Conservation (phyloP, 306 rosid genomes). For the Pueraria montana region DNA sequence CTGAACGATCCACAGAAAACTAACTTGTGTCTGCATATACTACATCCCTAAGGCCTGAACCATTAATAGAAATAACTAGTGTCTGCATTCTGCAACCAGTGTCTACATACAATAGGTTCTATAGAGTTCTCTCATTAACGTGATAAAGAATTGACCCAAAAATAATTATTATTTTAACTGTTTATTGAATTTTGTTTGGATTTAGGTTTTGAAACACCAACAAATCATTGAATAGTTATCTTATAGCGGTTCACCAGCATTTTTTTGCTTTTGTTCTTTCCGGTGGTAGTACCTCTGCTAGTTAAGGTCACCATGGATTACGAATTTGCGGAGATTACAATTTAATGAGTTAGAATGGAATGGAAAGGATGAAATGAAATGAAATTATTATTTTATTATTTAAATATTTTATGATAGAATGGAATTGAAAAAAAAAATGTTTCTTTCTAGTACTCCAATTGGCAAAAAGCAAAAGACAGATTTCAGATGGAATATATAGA, state of each 20-base stretch:
- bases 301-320: constrained; percentile 1
- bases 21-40: not conserved
- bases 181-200: constrained; percentile 6
- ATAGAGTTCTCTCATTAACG: not conserved
- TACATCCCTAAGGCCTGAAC: not conserved
- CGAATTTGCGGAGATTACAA: not conserved
- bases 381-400: not conserved
- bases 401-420: too few relatives aligned
- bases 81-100: not conserved
- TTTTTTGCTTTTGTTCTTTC: constrained; percentile 24
- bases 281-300: not conserved
- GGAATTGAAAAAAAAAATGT: not conserved
- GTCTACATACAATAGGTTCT: not conserved
- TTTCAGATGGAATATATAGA: not conserved
- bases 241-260: constrained; percentile 61
- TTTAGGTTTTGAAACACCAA: constrained; percentile 90
- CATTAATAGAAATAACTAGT: too few relatives aligned
- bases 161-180: not conserved
- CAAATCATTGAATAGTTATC: constrained; percentile 75
- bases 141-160: not conserved
- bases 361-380: not conserved
- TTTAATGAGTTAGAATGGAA: not conserved
- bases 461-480: not conserved
- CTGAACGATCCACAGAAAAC: not conserved
- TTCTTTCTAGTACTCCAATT: not conserved